phyloP scores from a whole-genome alignment of 1,139 yeast species.

The Taiozyma onychis region DNA sequence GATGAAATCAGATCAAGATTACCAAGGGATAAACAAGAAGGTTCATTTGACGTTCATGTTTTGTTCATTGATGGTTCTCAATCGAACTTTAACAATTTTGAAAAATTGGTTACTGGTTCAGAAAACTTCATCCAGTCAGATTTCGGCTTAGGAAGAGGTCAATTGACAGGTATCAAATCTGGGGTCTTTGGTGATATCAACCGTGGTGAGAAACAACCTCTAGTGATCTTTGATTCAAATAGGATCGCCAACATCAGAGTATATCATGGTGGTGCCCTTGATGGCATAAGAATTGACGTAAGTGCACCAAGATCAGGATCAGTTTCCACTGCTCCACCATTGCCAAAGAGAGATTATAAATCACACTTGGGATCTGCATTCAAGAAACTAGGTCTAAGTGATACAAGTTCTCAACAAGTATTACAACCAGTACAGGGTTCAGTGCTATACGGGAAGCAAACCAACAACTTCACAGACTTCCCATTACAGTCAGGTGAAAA shows the following conservation, averaged over 20 bases:
- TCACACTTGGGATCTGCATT: conserved; percentile 25
- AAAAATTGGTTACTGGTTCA: conserved; percentile 13
- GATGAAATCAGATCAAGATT: conserved; percentile 38
- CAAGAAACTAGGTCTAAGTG: conserved; percentile 1
- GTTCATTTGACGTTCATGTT: conserved; percentile 39
- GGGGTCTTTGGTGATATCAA: conserved; percentile 35
- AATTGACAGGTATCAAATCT: conserved; percentile 42
- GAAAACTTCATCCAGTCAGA: conserved; percentile 25
- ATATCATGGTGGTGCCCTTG: conserved; percentile 70
- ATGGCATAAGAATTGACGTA: conserved; percentile 50
- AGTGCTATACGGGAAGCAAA: conserved; percentile 58
- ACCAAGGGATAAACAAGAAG: conserved; percentile 34
- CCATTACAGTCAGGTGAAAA: conserved; percentile 49
- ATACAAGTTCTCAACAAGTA: not conserved
- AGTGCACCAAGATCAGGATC: conserved; percentile 1
- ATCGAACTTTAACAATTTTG: conserved; percentile 25
- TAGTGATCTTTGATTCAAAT: conserved; percentile 20
- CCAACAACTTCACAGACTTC: conserved; percentile 52
- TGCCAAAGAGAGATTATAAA: conserved; percentile 45
- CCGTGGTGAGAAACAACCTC: conserved; percentile 23
- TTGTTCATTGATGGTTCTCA: conserved; percentile 41
- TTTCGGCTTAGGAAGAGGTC: conserved; percentile 35
- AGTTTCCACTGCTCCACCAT: conserved; percentile 29
- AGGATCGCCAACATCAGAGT: conserved; percentile 47
- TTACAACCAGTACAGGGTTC: conserved; percentile 9